These are phyloP conservation scores for Malus sylvestris DNA, from an alignment of 306 rosid species.

Conservation along the genomic window DNA sequence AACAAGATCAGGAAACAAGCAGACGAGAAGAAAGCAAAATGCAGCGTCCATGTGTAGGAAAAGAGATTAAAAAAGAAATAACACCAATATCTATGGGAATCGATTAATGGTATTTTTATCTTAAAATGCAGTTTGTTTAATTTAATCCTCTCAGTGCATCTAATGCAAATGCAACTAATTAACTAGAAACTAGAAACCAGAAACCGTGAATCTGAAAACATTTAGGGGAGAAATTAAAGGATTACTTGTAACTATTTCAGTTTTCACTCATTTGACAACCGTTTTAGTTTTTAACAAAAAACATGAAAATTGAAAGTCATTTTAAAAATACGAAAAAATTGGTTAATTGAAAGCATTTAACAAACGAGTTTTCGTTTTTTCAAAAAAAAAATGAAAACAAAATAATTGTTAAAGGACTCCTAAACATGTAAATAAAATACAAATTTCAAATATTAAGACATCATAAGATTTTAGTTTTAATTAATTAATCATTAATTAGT, in stretches of 20 bases:
- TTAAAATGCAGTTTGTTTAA: background rate
- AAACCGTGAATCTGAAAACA: background rate
- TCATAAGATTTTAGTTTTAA: background rate
- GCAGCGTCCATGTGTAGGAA: background rate
- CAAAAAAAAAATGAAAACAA: too few relatives aligned
- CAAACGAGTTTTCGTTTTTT: background rate
- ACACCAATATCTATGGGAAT: background rate
- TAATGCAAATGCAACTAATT: background rate
- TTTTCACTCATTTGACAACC: background rate
- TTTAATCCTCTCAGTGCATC: background rate
- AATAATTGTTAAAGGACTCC: too few relatives aligned
- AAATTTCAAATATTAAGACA: slow-evolving; percentile 17
- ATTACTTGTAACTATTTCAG: too few relatives aligned
- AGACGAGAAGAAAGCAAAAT: slow-evolving; percentile 18
- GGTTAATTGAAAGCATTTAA: background rate
- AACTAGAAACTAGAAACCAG: background rate
- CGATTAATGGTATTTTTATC: background rate
- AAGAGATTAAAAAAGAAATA: background rate
- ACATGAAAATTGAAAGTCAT: too few relatives aligned
- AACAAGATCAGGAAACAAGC: slow-evolving; percentile 4
- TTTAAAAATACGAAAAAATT: too few relatives aligned
- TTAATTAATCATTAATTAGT: background rate
- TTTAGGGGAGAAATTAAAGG: background rate
- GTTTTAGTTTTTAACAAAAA: background rate
- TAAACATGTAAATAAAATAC: slow-evolving; percentile 24